Base-by-base conservation (phyloP, 345 rosid species). In the Eucalyptus pauciflora region DNA sequence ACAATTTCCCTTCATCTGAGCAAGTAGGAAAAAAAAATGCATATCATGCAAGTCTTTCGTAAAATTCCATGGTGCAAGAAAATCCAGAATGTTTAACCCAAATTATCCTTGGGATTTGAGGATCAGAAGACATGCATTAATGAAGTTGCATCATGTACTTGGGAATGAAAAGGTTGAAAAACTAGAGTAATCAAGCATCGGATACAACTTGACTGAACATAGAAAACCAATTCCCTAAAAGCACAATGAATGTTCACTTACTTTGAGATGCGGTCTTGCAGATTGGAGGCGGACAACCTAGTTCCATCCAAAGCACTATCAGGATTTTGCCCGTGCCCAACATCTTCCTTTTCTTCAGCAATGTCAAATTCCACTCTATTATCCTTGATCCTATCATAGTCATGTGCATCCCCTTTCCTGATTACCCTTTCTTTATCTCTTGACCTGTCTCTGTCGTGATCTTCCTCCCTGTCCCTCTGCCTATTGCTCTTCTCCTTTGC, bases 201-300 rank as follows among this genome's bases (percentile, higher is more conserved):
- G 85, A 41, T 41, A 41, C 85, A 76, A 76, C 83, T 41, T 13
- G 48, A 76, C 27, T 71, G 14, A 71, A 71, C 46, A 37, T 37
- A 71, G 46, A 37, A 71, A 37, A 71, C 81, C 81, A 71, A 37
- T 50, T 69, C 24, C 45, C 69, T 87, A 29, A 86, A 69, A 37
- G 5, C 45, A n/a, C 50, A 20, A 76, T 46, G 51, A 86, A 76
- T 41, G 85, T 91, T 67, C 62, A 93, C 95, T 94, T 91, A 95
- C 99, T 92, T 96, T 90, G 89, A 88, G 89, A 98, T 95, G 86
- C 98, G 97, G 76, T 93, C 94, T 93, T 90, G 92, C 37, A 97
- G 91, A 67, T 91, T 96, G 29, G 88, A 87, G 3, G 94, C 17
- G 87, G 96, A 81, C 86, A 86, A 50, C 46, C 88, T 91, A 90